Evolutionary conservation across 208 protist genomes (phyloP).

Genomic region (Trypanosoma platydactyli): DNA sequence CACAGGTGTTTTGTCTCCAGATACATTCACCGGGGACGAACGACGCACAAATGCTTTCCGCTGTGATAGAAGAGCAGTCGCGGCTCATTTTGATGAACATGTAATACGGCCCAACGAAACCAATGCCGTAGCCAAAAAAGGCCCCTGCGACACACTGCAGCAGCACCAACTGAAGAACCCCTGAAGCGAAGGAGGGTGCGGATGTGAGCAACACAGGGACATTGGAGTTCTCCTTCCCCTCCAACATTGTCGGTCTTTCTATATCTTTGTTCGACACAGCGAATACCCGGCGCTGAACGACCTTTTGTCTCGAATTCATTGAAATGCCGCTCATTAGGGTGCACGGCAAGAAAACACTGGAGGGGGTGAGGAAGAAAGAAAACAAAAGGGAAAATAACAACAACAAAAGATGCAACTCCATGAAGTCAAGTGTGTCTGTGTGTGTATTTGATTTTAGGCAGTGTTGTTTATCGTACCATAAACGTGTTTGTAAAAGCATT

Average conservation of each 20-base stretch:
- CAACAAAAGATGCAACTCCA: not conserved
- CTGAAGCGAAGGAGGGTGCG: conserved; percentile 22
- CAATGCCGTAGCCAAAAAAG: conserved; percentile 28
- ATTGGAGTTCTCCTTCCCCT: not conserved
- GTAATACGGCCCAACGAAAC: conserved; percentile 29
- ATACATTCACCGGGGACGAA: conserved; percentile 10
- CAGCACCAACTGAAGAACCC: conserved; percentile 25
- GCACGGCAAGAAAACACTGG: not conserved
- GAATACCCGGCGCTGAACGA: not conserved
- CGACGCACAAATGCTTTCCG: conserved; percentile 1
- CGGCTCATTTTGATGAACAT: conserved; percentile 18
- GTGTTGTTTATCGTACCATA: too few relatives aligned
- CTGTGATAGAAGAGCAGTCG: conserved; percentile 8
- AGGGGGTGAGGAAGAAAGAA: not conserved
- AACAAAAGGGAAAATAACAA: not conserved
- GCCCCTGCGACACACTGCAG: conserved; percentile 20
- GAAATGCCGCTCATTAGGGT: not conserved
- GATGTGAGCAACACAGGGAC: not conserved
- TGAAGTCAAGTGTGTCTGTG: too few relatives aligned
- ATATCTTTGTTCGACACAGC: not conserved
- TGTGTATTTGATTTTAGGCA: too few relatives aligned
- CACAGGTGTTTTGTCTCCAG: conserved; percentile 7
- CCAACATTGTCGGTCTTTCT: not conserved
- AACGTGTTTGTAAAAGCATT: too few relatives aligned
- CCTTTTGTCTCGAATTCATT: not conserved